Evolutionary conservation across 805 yeast genomes (phyloP), one percentile per base, ranked within the genome.

Genomic region (Scheffersomyces ergatensis): DNA sequence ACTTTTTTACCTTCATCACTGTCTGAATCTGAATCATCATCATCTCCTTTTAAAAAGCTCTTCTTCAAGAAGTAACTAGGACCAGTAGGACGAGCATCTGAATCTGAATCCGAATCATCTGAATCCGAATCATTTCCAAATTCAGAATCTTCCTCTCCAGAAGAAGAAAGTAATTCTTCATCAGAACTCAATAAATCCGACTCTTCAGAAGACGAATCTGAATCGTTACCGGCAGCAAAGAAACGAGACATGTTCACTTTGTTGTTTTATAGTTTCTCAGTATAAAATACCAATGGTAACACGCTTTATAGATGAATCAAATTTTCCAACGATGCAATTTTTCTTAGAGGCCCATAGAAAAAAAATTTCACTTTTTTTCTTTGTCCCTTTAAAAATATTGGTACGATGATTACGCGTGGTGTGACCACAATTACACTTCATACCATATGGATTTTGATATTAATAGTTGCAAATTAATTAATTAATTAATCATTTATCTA

Each of bases 1-100:
- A 89, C 89, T 51, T 83, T 85, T 61, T 81, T 84, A 57, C 83
- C 86, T 44, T 84, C 92, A 43, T 84, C 92, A 44, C 78, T 85
- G 43, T 80, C 87, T 39, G 62, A 58, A 41, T 74, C 80, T 39
- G 67, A 56, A 48, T 72, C 79, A 47, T 62, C 71, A 37, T 52
- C 59, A 34, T 57, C 59, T 41, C 64, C 72, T 52, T 76, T 76
- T 44, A 70, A 54, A 51, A 72, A 73, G 40, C 68, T 63, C 46
- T 67, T 72, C 60, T 78, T 78, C 52, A 78, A 66, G 59, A 78
- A 77, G 55, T 77, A 78, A 3, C 78, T 63, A 17, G 82, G 79
- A 15, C 82, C 83, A 6, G 58, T 47, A 14, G 70, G 75, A 5
- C 49, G 55, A 30, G 53, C 64, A 40, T 53, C 58, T 35, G 60